phyloP scores from a whole-genome alignment of 306 rosid species.

The Vigna trinervia region DNA sequence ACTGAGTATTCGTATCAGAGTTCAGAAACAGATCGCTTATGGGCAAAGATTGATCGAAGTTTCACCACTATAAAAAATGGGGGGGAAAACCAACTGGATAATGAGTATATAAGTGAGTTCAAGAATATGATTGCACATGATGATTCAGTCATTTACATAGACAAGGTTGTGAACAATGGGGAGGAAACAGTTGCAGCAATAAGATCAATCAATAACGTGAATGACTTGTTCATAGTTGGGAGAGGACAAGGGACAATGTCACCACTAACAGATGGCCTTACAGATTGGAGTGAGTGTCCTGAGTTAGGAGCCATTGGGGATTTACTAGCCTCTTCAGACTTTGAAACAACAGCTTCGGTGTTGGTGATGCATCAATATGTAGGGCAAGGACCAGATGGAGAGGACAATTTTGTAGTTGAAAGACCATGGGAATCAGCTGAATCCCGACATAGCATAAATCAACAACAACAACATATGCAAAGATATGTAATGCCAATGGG shows the following conservation, averaged over 20 bases:
- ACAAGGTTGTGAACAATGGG: constrained; percentile 69
- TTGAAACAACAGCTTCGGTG: constrained; percentile 77
- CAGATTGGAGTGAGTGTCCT: constrained; percentile 90
- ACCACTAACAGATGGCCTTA: constrained; percentile 71
- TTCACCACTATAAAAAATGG: not conserved
- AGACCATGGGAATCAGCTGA: constrained; percentile 40
- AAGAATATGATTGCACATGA: constrained; percentile 29
- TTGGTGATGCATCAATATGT: constrained; percentile 76
- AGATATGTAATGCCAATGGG: constrained; percentile 27
- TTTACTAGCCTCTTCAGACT: constrained; percentile 81
- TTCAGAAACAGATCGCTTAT: not conserved
- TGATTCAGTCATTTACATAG: constrained; percentile 51
- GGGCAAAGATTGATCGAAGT: not conserved
- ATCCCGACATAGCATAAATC: not conserved
- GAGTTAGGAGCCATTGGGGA: constrained; percentile 92
- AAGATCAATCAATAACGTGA: constrained; percentile 58
- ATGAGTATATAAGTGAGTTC: constrained; percentile 60
- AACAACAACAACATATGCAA: constrained; percentile 4
- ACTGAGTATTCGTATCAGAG: constrained; percentile 29
- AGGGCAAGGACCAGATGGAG: constrained; percentile 50
- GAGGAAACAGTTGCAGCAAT: constrained; percentile 79
- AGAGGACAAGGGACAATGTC: constrained; percentile 75
- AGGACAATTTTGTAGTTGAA: constrained; percentile 27
- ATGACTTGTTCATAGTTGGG: constrained; percentile 80
- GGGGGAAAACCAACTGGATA: constrained; percentile 54